A percentile compares a stretch with the other conserved stretches of the same genome.
phyloP scores from a whole-genome alignment of 345 rosid genomes.

The Camelina sativa region DNA sequence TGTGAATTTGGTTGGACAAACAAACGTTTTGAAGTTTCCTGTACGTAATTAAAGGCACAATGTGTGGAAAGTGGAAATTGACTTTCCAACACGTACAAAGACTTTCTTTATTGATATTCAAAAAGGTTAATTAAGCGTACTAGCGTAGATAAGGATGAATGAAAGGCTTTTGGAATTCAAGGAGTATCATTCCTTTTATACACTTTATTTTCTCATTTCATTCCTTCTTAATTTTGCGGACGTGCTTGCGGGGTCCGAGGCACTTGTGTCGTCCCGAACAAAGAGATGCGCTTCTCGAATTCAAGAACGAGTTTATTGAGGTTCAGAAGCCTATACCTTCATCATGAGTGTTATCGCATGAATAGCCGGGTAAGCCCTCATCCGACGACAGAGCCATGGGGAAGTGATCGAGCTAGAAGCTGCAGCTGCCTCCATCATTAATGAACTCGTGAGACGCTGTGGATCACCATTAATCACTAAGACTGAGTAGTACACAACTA shows the following conservation, averaged over 20 bases:
- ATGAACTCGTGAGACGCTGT: no score
- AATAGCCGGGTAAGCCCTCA: no score
- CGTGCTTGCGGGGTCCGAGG: not conserved
- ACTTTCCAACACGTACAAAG: no score
- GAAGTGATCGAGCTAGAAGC: not conserved
- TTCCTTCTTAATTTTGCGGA: not conserved
- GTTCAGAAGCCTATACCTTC: no score
- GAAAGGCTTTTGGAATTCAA: not conserved
- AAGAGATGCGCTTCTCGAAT: not conserved
- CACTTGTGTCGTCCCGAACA: conserved; percentile 10
- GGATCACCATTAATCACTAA: no score
- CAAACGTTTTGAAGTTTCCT: no score
- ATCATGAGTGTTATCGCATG: no score
- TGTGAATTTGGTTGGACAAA: no score
- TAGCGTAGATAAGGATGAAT: not conserved
- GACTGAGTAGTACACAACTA: no score
- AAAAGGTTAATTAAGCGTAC: not conserved
- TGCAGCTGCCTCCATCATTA: not conserved
- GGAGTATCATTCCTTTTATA: not conserved
- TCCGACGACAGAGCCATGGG: not conserved
- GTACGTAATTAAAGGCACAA: no score
- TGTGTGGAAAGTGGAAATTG: no score
- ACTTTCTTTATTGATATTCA: not conserved
- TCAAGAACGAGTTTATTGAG: not conserved
- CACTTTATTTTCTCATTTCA: not conserved